These are phyloP conservation scores for Juglanconis juglandina DNA, from an alignment of 2,329 filamentous ascomycete genomes.

Conservation along the genomic window DNA sequence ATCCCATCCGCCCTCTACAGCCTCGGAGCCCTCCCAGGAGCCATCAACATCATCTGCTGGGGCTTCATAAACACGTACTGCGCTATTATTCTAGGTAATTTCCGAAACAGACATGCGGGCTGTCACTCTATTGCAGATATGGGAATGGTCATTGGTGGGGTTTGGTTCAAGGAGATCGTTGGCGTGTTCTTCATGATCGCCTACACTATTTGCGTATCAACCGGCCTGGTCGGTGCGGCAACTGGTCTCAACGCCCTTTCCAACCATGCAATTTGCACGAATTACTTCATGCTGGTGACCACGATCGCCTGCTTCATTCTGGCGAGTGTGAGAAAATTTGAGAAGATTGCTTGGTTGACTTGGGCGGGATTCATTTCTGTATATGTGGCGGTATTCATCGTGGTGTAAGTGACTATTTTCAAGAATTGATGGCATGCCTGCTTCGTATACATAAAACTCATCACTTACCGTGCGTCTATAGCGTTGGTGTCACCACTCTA, in stretches of 20 bases:
- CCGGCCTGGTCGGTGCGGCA: constrained; percentile 12
- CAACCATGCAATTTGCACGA: constrained; percentile 15
- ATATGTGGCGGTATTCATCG: constrained; percentile 24
- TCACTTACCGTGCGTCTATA: constrained; percentile 5
- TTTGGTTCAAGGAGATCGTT: constrained; percentile 9
- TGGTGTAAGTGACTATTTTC: constrained; percentile 22
- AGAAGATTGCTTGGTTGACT: constrained; percentile 18
- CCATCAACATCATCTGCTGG: constrained; percentile 26
- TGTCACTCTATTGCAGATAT: constrained; percentile 22
- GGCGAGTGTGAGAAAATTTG: constrained; percentile 15
- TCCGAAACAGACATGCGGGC: constrained; percentile 22
- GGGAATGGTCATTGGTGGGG: constrained; percentile 10
- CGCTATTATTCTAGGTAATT: constrained; percentile 24
- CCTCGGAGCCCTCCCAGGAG: constrained; percentile 25
- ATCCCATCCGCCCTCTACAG: constrained; percentile 26
- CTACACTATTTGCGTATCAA: constrained; percentile 12
- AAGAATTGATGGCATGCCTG: background rate
- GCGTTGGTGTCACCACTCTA: constrained; percentile 24
- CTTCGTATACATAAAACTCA: no score
- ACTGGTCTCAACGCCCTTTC: constrained; percentile 17
- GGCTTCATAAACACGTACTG: constrained; percentile 24
- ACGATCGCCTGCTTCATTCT: constrained; percentile 7
- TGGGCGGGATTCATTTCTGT: constrained; percentile 18
- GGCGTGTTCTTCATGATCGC: constrained; percentile 15
- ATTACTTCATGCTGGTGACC: constrained; percentile 14